These are phyloP conservation scores for Aspergillus bertholletiae DNA, from an alignment of 495 filamentous ascomycete genomes.

Conservation along the genomic window DNA sequence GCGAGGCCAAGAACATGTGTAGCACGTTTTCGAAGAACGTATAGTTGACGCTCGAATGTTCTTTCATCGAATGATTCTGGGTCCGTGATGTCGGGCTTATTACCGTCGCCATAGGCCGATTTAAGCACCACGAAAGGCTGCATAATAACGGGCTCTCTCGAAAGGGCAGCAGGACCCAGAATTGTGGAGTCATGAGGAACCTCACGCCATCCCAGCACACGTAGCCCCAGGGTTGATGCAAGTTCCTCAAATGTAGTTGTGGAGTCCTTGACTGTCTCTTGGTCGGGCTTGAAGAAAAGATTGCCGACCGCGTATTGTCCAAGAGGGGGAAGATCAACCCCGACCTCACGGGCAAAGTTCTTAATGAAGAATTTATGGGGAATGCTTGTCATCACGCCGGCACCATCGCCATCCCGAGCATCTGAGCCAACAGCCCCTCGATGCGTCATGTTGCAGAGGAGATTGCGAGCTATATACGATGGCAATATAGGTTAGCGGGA, in stretches of 20 bases:
- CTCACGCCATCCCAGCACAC: constrained; percentile 95
- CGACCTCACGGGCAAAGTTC: constrained; percentile 89
- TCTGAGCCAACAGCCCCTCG: constrained; percentile 97
- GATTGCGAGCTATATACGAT: constrained; percentile 64
- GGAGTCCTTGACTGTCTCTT: constrained; percentile 81
- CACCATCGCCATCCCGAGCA: constrained; percentile 95
- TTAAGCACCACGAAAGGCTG: constrained; percentile 93
- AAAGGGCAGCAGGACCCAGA: constrained; percentile 88
- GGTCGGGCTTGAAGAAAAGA: constrained; percentile 96
- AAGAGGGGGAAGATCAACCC: constrained; percentile 76
- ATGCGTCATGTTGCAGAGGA: constrained; percentile 99
- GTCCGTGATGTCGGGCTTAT: constrained; percentile 75
- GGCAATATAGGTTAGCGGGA: constrained; percentile 12
- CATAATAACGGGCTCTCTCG: constrained; percentile 88
- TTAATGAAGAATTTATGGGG: constrained; percentile 99
- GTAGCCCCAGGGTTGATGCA: constrained; percentile 79
- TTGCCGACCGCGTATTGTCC: constrained; percentile 98
- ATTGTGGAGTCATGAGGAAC: constrained; percentile 91
- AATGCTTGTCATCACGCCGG: constrained; percentile 99
- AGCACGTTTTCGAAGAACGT: constrained; percentile 88
- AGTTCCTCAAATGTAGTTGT: constrained; percentile 88
- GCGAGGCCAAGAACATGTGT: constrained; percentile 92
- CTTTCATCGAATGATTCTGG: constrained; percentile 76
- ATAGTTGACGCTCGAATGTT: constrained; percentile 90
- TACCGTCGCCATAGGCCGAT: constrained; percentile 82